phyloP scores from a whole-genome alignment of 306 rosid genomes.

The Leucaena leucocephala region DNA sequence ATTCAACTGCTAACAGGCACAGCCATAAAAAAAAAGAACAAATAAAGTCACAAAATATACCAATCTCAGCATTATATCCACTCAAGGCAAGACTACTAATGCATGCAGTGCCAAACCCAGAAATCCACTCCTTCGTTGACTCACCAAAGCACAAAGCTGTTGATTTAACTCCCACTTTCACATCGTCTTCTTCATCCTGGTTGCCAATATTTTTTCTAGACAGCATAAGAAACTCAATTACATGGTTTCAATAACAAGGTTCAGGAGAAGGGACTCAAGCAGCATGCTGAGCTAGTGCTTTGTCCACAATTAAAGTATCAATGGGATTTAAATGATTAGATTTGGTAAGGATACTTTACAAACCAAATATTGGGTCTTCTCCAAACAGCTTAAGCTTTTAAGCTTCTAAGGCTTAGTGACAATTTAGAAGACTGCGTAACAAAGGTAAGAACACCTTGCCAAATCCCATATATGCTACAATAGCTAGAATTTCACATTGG shows the following conservation, averaged over 20 bases:
- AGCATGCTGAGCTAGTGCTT: not conserved
- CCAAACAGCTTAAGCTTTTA: not conserved
- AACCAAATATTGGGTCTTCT: not conserved
- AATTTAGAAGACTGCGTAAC: not conserved
- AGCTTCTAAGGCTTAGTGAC: not conserved
- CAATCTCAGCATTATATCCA: conserved; percentile 83
- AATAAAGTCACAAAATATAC: conserved; percentile 42
- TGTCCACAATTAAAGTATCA: not conserved
- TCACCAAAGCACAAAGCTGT: conserved; percentile 94
- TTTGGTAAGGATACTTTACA: not conserved
- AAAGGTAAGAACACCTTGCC: conserved; percentile 18
- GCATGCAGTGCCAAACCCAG: conserved; percentile 78
- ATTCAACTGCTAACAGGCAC: conserved; percentile 15
- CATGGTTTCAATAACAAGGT: conserved; percentile 30
- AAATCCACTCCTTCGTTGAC: conserved; percentile 78
- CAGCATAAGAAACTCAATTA: conserved; percentile 17
- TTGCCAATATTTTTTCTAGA: conserved; percentile 36
- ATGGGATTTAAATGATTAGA: not conserved
- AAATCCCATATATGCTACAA: not conserved
- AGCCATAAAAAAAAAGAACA: conserved; percentile 3
- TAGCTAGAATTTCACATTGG: not conserved
- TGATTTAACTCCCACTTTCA: conserved; percentile 91
- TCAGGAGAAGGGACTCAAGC: conserved; percentile 22
- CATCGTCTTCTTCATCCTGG: conserved; percentile 91
- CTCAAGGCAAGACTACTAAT: conserved; percentile 69